Percentiles rank a stretch among this genome's conserved stretches.
phyloP scores from a whole-genome alignment of 495 filamentous ascomycete species.

The Astrothelium subdiscretum region DNA sequence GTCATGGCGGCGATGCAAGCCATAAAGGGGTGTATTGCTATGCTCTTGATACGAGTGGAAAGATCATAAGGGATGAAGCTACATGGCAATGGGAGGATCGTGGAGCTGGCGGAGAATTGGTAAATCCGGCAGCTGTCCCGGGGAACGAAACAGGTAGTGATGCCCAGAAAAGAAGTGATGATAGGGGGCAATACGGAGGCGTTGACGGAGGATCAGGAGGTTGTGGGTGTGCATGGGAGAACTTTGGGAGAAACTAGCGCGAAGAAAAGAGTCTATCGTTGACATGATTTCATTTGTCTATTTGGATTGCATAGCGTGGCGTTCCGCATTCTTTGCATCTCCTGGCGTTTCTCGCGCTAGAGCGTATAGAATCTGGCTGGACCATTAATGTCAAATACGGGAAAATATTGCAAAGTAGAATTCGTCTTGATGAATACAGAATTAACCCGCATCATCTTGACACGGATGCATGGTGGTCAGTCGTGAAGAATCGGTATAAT shows the following conservation, averaged over 20 bases:
- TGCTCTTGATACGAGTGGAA: slow-evolving; percentile 40
- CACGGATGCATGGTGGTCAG: too few relatives aligned
- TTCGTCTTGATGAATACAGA: too few relatives aligned
- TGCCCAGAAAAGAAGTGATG: neutral
- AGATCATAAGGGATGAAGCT: slow-evolving; percentile 40
- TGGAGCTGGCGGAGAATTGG: neutral
- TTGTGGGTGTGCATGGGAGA: neutral
- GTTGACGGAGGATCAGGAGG: neutral
- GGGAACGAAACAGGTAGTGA: neutral
- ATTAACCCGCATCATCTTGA: too few relatives aligned
- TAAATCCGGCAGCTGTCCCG: neutral
- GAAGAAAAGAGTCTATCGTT: neutral
- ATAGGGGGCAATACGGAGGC: neutral
- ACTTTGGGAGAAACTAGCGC: neutral
- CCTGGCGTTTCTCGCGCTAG: neutral
- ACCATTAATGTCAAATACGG: neutral
- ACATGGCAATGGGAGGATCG: slow-evolving; percentile 26
- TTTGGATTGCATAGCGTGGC: neutral
- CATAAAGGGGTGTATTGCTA: slow-evolving; percentile 65
- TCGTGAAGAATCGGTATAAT: too few relatives aligned
- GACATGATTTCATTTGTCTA: neutral
- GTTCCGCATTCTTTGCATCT: neutral
- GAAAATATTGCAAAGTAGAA: neutral
- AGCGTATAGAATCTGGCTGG: neutral
- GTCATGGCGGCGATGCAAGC: slow-evolving; percentile 47